Base-by-base conservation (phyloP, 148 eudicot genomes). In the Camellia granthamiana region DNA sequence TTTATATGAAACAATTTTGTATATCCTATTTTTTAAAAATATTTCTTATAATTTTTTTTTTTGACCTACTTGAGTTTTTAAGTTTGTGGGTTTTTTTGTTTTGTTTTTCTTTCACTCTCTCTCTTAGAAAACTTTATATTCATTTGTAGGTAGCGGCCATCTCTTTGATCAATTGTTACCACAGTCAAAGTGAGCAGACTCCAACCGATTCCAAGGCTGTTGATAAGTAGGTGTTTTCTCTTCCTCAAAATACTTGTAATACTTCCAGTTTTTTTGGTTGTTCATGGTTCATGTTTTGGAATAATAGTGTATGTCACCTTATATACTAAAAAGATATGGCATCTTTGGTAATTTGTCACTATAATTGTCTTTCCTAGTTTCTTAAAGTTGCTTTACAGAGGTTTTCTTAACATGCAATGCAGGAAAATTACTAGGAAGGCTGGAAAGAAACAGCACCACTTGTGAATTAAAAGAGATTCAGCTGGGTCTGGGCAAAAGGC, bases 401-500 rank as follows among this genome's bases (percentile, higher is more conserved):
- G 62, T 78, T 69, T 41, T 74, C 59, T 78, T 54, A 6, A 43
- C 64, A 6, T 52, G 77, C 21, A 52, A 80, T 88, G 81, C 84
- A 86, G 91, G 83, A 88, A 81, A 78, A 23, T 60, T 19, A 47
- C 74, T 8, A 86, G 83, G 88, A 93, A 88, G 74, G 77, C 86
- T n/a, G 91, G 92, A 63, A 93, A 90, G 80, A 88, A 78, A 85
- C 93, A 95, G 79, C 99, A 93, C 82, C 99, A 95, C 81, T 79
- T 93, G 73, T 95, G 99, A 97, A 86, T 78, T 72, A 88, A 87
- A 79, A 92, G 90, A 89, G 97, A 95, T 77, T 86, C 97, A 73
- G 81, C 90, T 59, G 89, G 88, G n/a, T 93, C 97, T 59, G 99
- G 99, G 52, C 92, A 90, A 73, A 92, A 95, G 85, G 97, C 99